Percentiles rank a stretch among this genome's conserved stretches.
Evolutionary conservation across 2,329 filamentous ascomycete genomes (phyloP).

Genomic region (Mycocentrospora acerina): DNA sequence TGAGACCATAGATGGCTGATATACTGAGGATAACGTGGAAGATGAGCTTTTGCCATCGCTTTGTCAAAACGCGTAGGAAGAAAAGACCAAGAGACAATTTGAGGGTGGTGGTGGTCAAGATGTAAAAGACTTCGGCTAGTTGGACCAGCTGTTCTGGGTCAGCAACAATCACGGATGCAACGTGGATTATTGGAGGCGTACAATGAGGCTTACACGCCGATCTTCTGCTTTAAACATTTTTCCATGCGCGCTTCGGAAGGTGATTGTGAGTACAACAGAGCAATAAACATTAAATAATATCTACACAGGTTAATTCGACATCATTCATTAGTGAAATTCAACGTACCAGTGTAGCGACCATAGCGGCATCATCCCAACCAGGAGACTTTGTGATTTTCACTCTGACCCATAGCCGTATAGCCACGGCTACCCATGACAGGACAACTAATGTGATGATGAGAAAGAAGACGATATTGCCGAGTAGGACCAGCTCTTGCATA

Average conservation of each 20-base stretch:
- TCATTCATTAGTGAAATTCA: background rate
- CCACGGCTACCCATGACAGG: constrained; percentile 31
- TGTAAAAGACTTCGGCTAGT: constrained; percentile 53
- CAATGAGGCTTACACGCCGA: constrained; percentile 20
- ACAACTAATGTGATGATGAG: constrained; percentile 30
- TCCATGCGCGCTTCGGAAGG: constrained; percentile 6
- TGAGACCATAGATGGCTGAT: constrained; percentile 27
- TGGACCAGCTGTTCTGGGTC: constrained; percentile 28
- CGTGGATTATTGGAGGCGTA: constrained; percentile 8
- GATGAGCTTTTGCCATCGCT: constrained; percentile 31
- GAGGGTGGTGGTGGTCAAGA: constrained; percentile 51
- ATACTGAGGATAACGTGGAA: constrained; percentile 27
- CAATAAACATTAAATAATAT: constrained; percentile 11
- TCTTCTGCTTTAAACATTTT: constrained; percentile 14
- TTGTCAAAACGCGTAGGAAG: constrained; percentile 37
- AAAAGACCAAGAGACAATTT: constrained; percentile 46
- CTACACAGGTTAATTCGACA: background rate
- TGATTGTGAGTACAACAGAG: constrained; percentile 22
- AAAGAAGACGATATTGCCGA: constrained; percentile 21
- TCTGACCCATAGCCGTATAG: constrained; percentile 36
- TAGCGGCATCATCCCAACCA: constrained; percentile 38
- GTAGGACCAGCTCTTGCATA: constrained; percentile 17
- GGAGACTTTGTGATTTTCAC: constrained; percentile 34
- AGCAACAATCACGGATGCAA: background rate
- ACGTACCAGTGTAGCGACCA: constrained; percentile 31